Conservation (phyloP, 306 rosid genomes). For the Argentina anserina region DNA sequence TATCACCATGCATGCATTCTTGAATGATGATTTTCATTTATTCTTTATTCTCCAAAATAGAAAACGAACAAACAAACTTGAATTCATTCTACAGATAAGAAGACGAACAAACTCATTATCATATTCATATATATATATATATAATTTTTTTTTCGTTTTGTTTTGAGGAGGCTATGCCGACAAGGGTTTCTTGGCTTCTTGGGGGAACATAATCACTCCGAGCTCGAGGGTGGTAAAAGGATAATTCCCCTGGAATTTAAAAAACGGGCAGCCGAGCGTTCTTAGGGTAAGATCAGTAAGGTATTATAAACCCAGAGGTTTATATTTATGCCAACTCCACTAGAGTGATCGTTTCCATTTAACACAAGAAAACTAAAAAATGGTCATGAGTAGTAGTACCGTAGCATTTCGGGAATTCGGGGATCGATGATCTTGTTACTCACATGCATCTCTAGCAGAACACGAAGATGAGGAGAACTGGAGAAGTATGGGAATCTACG, state of each 20-base stretch:
- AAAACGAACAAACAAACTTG: neutral
- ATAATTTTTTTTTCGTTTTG: too few species aligned
- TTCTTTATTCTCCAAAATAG: too few species aligned
- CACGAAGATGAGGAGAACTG: constrained; percentile 24
- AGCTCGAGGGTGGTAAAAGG: too few species aligned
- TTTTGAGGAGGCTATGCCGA: too few species aligned
- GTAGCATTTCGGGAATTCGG: neutral
- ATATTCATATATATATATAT: too few species aligned
- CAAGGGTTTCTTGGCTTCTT: too few species aligned
- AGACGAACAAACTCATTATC: too few species aligned
- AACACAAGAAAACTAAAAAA: neutral
- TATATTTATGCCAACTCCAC: neutral
- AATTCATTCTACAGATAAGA: neutral
- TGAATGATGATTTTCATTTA: neutral
- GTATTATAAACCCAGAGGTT: too few species aligned
- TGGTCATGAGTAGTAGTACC: neutral
- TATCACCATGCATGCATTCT: neutral
- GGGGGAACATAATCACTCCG: too few species aligned
- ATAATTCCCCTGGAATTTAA: too few species aligned
- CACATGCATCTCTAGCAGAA: neutral
- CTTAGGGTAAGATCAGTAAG: neutral
- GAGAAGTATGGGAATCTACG: constrained; percentile 11
- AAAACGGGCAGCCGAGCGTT: too few species aligned
- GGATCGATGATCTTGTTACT: neutral
- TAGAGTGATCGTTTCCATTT: neutral